Evolutionary conservation across 139 green algal species (phyloP).

Genomic region (Chlamydomonas incerta): DNA sequence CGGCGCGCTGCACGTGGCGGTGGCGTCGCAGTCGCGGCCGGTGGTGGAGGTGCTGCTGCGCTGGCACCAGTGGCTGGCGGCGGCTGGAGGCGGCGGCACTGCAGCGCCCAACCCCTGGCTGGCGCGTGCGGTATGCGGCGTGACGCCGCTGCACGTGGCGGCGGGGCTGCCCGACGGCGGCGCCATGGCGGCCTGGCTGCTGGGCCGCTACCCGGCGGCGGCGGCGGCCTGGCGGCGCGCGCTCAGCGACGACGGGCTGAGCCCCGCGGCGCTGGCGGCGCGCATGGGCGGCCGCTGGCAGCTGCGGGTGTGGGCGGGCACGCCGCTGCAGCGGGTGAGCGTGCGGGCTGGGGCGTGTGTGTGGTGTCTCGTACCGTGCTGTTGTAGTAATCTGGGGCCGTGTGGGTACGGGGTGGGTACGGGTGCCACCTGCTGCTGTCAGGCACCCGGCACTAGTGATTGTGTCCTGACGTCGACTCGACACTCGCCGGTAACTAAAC

Average conservation of each 20-base stretch:
- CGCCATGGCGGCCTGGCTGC: conserved; percentile 3
- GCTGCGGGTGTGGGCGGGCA: neutral
- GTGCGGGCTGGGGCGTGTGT: too few relatives aligned
- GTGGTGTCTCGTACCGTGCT: too few relatives aligned
- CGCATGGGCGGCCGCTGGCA: neutral
- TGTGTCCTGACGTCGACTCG: too few relatives aligned
- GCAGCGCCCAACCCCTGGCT: conserved; percentile 2
- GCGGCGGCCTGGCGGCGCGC: neutral
- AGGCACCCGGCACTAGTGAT: too few relatives aligned
- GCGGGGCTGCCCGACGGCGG: conserved; percentile 25
- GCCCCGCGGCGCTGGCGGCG: conserved; percentile 5
- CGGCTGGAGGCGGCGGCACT: neutral
- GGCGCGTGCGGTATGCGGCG: neutral
- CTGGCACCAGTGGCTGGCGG: neutral
- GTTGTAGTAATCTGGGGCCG: too few relatives aligned
- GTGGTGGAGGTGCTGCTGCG: neutral
- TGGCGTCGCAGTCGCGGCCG: neutral
- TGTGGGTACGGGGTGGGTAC: too few relatives aligned
- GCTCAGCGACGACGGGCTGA: neutral
- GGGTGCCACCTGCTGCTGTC: too few relatives aligned
- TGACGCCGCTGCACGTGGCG: conserved; percentile 34
- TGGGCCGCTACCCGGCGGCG: neutral
- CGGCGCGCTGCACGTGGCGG: conserved; percentile 12
- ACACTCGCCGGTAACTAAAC: too few relatives aligned
- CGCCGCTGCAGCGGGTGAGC: neutral